A percentile compares a stretch with the other conserved stretches of the same genome.
These are phyloP conservation scores for Fennellomyces sp. DNA, from an alignment of 371 early-diverging fungal genomes.

Conservation along the genomic window DNA sequence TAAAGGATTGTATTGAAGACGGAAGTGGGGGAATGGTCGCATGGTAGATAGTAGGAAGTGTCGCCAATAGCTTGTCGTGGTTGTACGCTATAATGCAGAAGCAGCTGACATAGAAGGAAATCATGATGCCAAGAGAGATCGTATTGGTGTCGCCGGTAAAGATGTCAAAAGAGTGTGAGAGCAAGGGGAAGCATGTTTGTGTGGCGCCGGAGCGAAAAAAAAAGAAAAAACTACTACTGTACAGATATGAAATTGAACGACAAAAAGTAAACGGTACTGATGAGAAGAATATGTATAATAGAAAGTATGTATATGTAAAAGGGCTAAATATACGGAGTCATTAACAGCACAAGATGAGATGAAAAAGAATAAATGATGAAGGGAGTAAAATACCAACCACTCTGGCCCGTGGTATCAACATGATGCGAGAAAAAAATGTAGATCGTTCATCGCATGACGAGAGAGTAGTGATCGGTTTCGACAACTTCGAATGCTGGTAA, in stretches of 20 bases:
- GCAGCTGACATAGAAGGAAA: conserved; percentile 3
- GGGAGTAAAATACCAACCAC: no score
- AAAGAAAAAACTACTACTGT: conserved; percentile 6
- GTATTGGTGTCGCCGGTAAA: not conserved
- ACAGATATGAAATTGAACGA: conserved; percentile 4
- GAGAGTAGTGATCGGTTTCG: conserved; percentile 13
- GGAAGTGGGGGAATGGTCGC: not conserved
- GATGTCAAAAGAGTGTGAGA: conserved; percentile 3
- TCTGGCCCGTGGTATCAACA: no score
- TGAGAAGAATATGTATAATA: not conserved
- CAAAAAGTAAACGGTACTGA: conserved; percentile 10
- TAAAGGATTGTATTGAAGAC: not conserved
- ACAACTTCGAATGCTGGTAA: conserved; percentile 22
- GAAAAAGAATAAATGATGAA: not conserved
- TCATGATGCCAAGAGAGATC: not conserved
- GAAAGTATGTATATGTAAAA: no score
- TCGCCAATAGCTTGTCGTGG: not conserved
- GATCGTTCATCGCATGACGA: conserved; percentile 8
- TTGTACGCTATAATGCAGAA: not conserved
- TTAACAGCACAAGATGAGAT: not conserved
- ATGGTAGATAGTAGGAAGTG: not conserved
- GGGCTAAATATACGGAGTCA: no score
- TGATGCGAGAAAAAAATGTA: not conserved
- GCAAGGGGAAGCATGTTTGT: not conserved
- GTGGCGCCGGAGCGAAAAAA: not conserved